Conservation (phyloP, 2,329 filamentous ascomycete genomes). For the Cladosporium sphaerospermum region DNA sequence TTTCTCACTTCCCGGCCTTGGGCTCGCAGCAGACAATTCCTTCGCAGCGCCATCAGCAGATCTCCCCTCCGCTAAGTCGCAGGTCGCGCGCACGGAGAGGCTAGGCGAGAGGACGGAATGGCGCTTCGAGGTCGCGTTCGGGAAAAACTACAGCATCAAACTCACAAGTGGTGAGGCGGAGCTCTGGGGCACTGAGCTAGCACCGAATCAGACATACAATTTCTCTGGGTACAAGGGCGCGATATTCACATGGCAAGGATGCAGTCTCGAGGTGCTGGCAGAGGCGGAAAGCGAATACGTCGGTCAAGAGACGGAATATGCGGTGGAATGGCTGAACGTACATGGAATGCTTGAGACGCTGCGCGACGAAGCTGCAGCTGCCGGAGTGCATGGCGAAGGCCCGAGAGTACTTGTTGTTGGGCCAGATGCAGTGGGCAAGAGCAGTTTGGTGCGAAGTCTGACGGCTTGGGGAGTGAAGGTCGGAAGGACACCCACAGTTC, state of each 20-base stretch:
- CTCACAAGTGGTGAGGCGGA: conserved; percentile 79
- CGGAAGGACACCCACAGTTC: conserved; percentile 70
- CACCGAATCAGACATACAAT: conserved; percentile 68
- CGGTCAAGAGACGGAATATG: conserved; percentile 69
- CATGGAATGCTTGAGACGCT: conserved; percentile 78
- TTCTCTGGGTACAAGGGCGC: conserved; percentile 80
- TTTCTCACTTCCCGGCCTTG: conserved; percentile 13
- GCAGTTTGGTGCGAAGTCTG: conserved; percentile 44
- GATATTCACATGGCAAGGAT: conserved; percentile 89
- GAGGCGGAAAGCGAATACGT: conserved; percentile 62
- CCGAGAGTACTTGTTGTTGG: conserved; percentile 84
- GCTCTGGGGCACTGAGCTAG: conserved; percentile 91
- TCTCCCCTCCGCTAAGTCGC: not conserved
- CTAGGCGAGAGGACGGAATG: conserved; percentile 42
- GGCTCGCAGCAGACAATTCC: not conserved
- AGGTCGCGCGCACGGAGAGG: conserved; percentile 33
- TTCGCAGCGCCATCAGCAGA: conserved; percentile 4
- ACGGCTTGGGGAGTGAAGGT: conserved; percentile 75
- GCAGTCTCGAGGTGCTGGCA: conserved; percentile 71
- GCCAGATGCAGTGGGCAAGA: conserved; percentile 69
- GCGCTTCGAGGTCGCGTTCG: conserved; percentile 35
- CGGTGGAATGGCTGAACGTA: conserved; percentile 73
- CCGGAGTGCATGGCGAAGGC: conserved; percentile 38
- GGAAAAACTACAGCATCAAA: conserved; percentile 40
- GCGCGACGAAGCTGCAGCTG: conserved; percentile 50